These are phyloP conservation scores for Fusarium odoratissimum DNA, from an alignment of 2,329 filamentous ascomycete species.

Conservation along the genomic window DNA sequence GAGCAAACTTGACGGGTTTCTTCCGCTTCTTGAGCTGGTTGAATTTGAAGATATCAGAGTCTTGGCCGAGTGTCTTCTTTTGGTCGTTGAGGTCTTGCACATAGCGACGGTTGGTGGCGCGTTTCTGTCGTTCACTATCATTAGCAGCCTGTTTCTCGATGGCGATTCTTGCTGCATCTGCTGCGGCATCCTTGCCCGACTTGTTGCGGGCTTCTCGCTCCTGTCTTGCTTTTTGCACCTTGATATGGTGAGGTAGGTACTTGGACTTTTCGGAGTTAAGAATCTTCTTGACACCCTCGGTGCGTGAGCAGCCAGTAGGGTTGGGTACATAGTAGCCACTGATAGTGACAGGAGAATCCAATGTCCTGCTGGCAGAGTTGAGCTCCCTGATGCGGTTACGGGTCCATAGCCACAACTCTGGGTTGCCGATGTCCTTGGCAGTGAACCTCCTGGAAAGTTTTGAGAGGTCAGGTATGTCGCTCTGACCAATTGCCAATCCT, in stretches of 20 bases:
- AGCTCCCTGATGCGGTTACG: slow-evolving; percentile 67
- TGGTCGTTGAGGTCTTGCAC: slow-evolving; percentile 96
- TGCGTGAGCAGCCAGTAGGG: slow-evolving; percentile 84
- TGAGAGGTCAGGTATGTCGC: slow-evolving; percentile 61
- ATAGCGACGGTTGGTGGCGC: slow-evolving; percentile 93
- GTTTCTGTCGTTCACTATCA: slow-evolving; percentile 90
- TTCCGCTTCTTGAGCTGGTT: slow-evolving; percentile 99
- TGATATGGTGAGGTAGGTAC: slow-evolving; percentile 97
- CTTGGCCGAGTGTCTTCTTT: slow-evolving; percentile 84
- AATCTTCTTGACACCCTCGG: slow-evolving; percentile 95
- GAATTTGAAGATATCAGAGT: slow-evolving; percentile 94
- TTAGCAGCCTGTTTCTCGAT: slow-evolving; percentile 86
- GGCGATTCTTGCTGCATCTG: slow-evolving; percentile 77
- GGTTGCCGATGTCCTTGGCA: slow-evolving; percentile 58
- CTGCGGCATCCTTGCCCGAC: slow-evolving; percentile 73
- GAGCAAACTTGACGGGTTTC: slow-evolving; percentile 97
- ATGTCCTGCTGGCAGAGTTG: slow-evolving; percentile 54
- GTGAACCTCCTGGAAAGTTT: slow-evolving; percentile 63
- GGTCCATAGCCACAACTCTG: slow-evolving; percentile 68
- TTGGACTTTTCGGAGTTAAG: slow-evolving; percentile 98
- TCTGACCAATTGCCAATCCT: slow-evolving; percentile 55
- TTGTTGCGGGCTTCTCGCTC: slow-evolving; percentile 84
- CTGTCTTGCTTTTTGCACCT: slow-evolving; percentile 90
- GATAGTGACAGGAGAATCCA: slow-evolving; percentile 57
- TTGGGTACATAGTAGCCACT: slow-evolving; percentile 86